Evolutionary conservation across 139 green algal genomes (phyloP).

Genomic region (Picochlorum sp.): DNA sequence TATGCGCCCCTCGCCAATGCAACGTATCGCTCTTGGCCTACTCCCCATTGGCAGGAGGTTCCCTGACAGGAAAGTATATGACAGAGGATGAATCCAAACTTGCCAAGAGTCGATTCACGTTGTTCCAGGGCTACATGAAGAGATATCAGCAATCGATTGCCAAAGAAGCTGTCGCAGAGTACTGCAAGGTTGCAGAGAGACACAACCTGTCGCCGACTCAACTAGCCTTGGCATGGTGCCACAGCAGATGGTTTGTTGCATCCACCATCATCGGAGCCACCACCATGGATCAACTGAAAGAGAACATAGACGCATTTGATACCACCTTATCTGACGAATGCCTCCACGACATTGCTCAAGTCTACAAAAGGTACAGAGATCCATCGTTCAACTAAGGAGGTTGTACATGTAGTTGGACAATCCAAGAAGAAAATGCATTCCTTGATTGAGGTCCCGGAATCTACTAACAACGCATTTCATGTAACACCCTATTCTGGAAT

Average conservation of each 20-base stretch:
- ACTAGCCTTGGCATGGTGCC: constrained; percentile 77
- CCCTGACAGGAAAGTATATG: constrained; percentile 64
- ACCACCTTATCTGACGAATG: constrained; percentile 42
- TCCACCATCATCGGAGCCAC: constrained; percentile 89
- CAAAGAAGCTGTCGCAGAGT: constrained; percentile 51
- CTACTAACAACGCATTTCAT: too few species aligned
- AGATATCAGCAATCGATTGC: constrained; percentile 47
- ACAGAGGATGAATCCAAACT: constrained; percentile 9
- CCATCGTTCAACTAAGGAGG: constrained; percentile 32
- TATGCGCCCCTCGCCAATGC: constrained; percentile 30
- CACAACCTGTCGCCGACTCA: constrained; percentile 65
- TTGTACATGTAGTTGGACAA: too few species aligned
- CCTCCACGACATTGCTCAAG: constrained; percentile 44
- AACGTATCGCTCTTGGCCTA: constrained; percentile 86
- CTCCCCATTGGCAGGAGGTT: constrained; percentile 53
- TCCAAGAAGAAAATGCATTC: too few species aligned
- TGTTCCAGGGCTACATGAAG: constrained; percentile 68
- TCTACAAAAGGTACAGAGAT: constrained; percentile 55
- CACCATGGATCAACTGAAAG: constrained; percentile 72
- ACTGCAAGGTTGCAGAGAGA: constrained; percentile 57
- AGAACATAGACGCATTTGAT: constrained; percentile 71
- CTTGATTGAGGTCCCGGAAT: too few species aligned
- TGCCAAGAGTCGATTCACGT: constrained; percentile 53
- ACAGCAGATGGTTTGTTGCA: constrained; percentile 48
- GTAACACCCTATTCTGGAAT: too few species aligned